A percentile compares a stretch with the other conserved stretches of the same genome.
These are phyloP conservation scores for Metschnikowia cubensis DNA, from an alignment of 805 yeast genomes.

Conservation along the genomic window DNA sequence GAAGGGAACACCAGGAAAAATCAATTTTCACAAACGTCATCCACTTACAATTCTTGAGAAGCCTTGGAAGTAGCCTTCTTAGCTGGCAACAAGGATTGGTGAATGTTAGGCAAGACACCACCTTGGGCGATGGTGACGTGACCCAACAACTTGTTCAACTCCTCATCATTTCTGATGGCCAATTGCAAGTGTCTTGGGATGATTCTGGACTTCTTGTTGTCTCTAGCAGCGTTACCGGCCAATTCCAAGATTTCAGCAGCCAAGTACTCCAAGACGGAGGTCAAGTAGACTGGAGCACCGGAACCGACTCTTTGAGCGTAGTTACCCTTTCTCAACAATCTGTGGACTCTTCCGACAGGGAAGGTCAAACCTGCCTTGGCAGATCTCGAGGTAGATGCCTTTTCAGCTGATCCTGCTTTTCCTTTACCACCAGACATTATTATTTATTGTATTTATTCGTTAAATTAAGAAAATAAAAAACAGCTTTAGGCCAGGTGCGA, in stretches of 20 bases:
- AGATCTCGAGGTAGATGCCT: conserved; percentile 48
- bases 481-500: conserved; percentile 7
- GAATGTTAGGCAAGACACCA: conserved; percentile 51
- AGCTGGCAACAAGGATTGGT: conserved; percentile 44
- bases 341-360: conserved; percentile 51
- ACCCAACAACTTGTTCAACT: conserved; percentile 47
- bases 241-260: conserved; percentile 49
- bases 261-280: conserved; percentile 48
- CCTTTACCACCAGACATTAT: conserved; percentile 28
- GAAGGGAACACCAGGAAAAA: conserved; percentile 19
- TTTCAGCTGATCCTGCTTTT: conserved; percentile 45
- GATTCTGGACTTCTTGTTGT: conserved; percentile 85
- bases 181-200: conserved; percentile 51
- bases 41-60: conserved; percentile 23
- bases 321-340: conserved; percentile 49
- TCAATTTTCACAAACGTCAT: conserved; percentile 17
- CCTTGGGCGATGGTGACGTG: conserved; percentile 63
- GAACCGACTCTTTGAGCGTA: conserved; percentile 51
- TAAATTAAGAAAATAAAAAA: conserved; percentile 5
- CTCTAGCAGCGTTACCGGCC: conserved; percentile 52
- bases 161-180: conserved; percentile 52
- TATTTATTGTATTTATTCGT: conserved; percentile 9
- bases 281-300: conserved; percentile 50
- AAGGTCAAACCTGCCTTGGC: conserved; percentile 48
- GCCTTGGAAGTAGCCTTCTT: conserved; percentile 23